A percentile compares a stretch with the other conserved stretches of the same genome.
Conservation (phyloP, 768 basidiomycete genomes). For the Termitomyces sp. region DNA sequence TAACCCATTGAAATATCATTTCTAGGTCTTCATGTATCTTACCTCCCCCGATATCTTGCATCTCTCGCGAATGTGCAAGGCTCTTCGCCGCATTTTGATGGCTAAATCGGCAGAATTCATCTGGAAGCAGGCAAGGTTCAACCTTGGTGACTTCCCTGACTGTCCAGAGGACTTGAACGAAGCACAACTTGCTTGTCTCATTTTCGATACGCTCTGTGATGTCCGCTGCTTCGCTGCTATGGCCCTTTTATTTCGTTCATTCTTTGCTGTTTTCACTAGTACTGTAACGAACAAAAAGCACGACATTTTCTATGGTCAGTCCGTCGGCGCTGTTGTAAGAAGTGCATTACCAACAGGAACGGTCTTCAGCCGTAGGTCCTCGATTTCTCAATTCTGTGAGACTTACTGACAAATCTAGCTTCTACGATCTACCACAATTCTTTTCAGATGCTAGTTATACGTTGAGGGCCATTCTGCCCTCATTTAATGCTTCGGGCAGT, state of each 20-base stretch:
- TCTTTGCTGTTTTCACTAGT: neutral
- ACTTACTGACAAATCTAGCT: neutral
- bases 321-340: slow-evolving; percentile 9
- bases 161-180: slow-evolving; percentile 10
- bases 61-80: slow-evolving; percentile 31
- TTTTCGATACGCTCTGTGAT: neutral
- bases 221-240: neutral
- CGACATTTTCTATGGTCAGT: slow-evolving; percentile 8
- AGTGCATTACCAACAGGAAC: slow-evolving; percentile 1
- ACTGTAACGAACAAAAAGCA: neutral
- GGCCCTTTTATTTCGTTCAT: neutral
- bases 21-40: slow-evolving; percentile 30
- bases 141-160: slow-evolving; percentile 6
- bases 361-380: neutral
- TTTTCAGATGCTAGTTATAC: neutral
- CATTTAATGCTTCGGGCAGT: neutral
- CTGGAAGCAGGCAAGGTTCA: slow-evolving; percentile 6
- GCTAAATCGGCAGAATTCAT: slow-evolving; percentile 1
- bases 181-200: neutral
- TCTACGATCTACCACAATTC: neutral
- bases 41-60: slow-evolving; percentile 29
- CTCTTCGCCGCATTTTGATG: slow-evolving; percentile 22
- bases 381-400: neutral
- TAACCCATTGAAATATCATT: neutral
- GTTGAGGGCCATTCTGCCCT: neutral